These are phyloP conservation scores for Pythium pyrilobum DNA, from an alignment of 352 stramenopile genomes.

Conservation along the genomic window DNA sequence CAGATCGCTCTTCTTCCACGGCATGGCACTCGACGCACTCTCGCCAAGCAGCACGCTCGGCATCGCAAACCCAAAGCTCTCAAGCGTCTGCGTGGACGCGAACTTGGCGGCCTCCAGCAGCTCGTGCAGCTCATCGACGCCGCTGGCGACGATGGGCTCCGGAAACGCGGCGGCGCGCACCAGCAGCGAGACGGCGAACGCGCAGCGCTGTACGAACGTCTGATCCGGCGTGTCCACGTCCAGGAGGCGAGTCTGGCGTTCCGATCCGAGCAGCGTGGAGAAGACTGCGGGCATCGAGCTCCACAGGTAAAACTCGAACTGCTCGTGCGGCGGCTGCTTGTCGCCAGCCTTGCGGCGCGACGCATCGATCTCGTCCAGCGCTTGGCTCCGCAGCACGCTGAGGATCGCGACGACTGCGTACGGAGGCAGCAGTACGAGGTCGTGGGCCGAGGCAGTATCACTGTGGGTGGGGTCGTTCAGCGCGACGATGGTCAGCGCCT, in stretches of 20 bases:
- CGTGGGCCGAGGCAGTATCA: slow-evolving; percentile 22
- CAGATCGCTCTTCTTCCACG: slow-evolving; percentile 16
- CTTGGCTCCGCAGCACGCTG: slow-evolving; percentile 24
- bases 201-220: slow-evolving; percentile 26
- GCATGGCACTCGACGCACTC: neutral
- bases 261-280: slow-evolving; percentile 23
- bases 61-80: neutral
- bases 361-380: slow-evolving; percentile 20
- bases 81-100: neutral
- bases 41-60: neutral
- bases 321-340: slow-evolving; percentile 4
- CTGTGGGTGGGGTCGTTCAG: slow-evolving; percentile 17
- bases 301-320: slow-evolving; percentile 30
- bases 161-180: slow-evolving; percentile 46
- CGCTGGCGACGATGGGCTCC: neutral
- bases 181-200: slow-evolving; percentile 35
- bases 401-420: slow-evolving; percentile 41
- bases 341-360: slow-evolving; percentile 1
- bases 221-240: neutral
- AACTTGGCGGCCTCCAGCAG: slow-evolving; percentile 10
- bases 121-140: neutral
- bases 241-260: neutral
- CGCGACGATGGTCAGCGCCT: slow-evolving; percentile 40
- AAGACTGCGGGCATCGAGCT: slow-evolving; percentile 34
- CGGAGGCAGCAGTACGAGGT: slow-evolving; percentile 30